Conservation (phyloP, 208 protist genomes). For the Crithidia fasciculata region DNA sequence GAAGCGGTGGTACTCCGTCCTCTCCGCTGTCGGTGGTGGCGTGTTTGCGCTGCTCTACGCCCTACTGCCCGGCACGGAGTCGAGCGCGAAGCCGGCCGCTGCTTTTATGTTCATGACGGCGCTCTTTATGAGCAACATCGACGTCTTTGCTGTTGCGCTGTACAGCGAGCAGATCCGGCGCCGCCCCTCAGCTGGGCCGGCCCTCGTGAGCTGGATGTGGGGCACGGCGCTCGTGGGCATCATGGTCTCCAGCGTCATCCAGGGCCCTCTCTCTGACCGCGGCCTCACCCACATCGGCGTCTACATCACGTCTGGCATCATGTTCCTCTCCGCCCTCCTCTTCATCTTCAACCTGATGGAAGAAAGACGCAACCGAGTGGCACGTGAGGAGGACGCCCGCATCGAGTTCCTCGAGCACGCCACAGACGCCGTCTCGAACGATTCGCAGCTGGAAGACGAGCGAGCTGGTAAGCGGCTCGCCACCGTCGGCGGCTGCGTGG, state of each 20-base stretch:
- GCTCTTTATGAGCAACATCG: constrained; percentile 61
- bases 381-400: constrained; percentile 39
- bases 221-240: constrained; percentile 52
- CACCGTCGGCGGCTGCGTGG: background rate
- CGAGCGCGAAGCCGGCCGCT: constrained; percentile 36
- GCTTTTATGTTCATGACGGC: constrained; percentile 55
- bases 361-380: constrained; percentile 51
- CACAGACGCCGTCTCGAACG: background rate
- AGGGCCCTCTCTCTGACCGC: constrained; percentile 56
- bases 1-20: constrained; percentile 75
- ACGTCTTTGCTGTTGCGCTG: constrained; percentile 68
- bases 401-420: constrained; percentile 23
- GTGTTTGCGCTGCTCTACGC: constrained; percentile 55
- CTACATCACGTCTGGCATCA: constrained; percentile 44
- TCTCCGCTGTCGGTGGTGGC: constrained; percentile 56
- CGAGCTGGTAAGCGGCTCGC: background rate
- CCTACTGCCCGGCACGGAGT: constrained; percentile 43
- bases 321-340: constrained; percentile 49
- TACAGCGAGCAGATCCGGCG: constrained; percentile 67
- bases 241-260: constrained; percentile 45
- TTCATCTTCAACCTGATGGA: constrained; percentile 67
- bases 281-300: constrained; percentile 40
- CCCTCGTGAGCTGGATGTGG: constrained; percentile 77
- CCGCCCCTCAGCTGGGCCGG: constrained; percentile 36
- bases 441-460: background rate